Percentiles rank a stretch among this genome's conserved stretches.
Conservation (phyloP, 2,329 filamentous ascomycete species). For the Trichophyton equinum region DNA sequence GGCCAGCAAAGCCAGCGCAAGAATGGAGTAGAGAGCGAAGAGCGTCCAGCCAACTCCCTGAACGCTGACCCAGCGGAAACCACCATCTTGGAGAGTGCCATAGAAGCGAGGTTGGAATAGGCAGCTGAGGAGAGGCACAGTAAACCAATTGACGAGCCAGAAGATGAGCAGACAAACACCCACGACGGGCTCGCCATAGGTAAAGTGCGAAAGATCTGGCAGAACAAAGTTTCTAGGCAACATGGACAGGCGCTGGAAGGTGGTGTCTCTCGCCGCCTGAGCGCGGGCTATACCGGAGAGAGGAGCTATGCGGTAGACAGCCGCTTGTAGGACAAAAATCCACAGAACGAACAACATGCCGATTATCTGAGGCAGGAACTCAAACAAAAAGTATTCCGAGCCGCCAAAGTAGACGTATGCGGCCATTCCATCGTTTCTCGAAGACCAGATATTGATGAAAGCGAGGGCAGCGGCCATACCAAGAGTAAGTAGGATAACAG, state of each 20-base stretch:
- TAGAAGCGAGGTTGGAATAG: constrained; percentile 58
- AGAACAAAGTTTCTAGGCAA: constrained; percentile 54
- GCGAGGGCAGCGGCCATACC: constrained; percentile 61
- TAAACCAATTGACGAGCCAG: constrained; percentile 62
- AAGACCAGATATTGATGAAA: constrained; percentile 59
- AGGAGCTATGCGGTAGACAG: constrained; percentile 64
- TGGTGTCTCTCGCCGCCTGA: constrained; percentile 37
- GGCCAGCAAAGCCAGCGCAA: constrained; percentile 46
- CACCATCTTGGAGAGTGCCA: constrained; percentile 42
- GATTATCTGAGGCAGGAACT: constrained; percentile 69
- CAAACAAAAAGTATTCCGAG: constrained; percentile 69
- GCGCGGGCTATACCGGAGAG: constrained; percentile 57
- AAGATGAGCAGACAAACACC: constrained; percentile 54
- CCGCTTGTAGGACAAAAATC: constrained; percentile 59
- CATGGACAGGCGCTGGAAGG: constrained; percentile 49
- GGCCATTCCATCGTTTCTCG: constrained; percentile 50
- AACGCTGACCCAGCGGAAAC: constrained; percentile 70
- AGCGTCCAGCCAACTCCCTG: constrained; percentile 68
- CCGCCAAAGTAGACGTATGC: constrained; percentile 58
- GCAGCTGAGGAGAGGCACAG: constrained; percentile 67
- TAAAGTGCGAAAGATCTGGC: constrained; percentile 55
- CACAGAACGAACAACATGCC: constrained; percentile 62
- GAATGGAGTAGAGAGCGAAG: constrained; percentile 58
- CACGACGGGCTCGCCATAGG: constrained; percentile 54
- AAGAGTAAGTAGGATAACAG: constrained; percentile 49